Conservation (phyloP, 139 green algal species). For the Yamagishiella unicocca region DNA sequence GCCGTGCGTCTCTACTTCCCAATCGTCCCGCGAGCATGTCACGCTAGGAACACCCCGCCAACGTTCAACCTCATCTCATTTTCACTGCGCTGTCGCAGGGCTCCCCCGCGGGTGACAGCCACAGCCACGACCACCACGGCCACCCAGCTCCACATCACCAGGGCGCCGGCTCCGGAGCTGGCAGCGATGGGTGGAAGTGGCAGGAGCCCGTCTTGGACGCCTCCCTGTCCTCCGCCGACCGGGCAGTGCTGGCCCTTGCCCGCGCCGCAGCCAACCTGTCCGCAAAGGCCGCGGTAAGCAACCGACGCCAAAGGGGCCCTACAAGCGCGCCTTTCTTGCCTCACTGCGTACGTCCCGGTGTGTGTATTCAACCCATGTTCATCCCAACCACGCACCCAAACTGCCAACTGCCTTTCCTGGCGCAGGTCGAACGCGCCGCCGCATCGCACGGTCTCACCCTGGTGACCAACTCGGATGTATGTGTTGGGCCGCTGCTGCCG, state of each 20-base stretch:
- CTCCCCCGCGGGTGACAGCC: too few relatives aligned
- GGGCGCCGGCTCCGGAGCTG: too few relatives aligned
- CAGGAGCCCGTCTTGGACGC: not conserved
- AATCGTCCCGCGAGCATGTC: too few relatives aligned
- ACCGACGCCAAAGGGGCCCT: not conserved
- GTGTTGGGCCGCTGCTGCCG: slow-evolving; percentile 37
- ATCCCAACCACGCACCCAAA: not conserved
- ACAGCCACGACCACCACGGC: too few relatives aligned
- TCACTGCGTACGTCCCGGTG: too few relatives aligned
- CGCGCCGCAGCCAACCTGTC: not conserved
- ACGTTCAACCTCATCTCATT: too few relatives aligned
- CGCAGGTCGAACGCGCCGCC: slow-evolving; percentile 18
- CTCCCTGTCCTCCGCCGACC: not conserved
- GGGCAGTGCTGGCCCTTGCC: slow-evolving; percentile 18
- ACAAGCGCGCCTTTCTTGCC: not conserved
- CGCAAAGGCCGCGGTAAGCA: not conserved
- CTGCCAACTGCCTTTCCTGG: not conserved
- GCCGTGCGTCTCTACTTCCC: too few relatives aligned
- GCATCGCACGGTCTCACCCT: slow-evolving; percentile 42
- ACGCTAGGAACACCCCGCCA: too few relatives aligned
- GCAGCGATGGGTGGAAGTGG: not conserved
- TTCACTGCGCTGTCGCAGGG: too few relatives aligned
- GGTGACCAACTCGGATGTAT: slow-evolving; percentile 52
- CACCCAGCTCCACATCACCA: too few relatives aligned
- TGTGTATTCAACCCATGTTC: not conserved